Evolutionary conservation across 2,329 filamentous ascomycete species (phyloP).

Genomic region (Aspergillus sp.): DNA sequence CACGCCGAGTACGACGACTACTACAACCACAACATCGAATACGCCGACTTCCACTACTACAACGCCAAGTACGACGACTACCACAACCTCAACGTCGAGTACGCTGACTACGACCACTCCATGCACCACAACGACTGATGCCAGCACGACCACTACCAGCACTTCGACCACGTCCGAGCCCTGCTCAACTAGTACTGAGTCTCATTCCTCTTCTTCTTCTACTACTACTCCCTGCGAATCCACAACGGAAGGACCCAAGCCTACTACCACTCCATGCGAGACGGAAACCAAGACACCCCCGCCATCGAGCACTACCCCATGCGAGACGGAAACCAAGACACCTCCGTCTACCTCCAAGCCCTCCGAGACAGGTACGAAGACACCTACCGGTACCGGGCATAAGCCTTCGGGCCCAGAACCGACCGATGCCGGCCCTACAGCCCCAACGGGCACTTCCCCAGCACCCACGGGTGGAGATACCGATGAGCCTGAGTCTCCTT

Average conservation of each 20-base stretch:
- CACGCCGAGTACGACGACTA: not conserved
- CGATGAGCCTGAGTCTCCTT: conserved; percentile 2
- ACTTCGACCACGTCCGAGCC: not conserved
- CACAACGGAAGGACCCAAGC: not conserved
- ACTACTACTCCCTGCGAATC: not conserved
- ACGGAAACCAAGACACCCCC: not conserved
- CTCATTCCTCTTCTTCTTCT: not conserved
- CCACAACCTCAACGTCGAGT: not conserved
- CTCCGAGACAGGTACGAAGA: conserved; percentile 4
- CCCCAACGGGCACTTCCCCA: not conserved
- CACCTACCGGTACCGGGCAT: not conserved
- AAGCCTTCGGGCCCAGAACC: not conserved
- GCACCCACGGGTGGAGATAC: conserved; percentile 1
- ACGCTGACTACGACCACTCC: not conserved
- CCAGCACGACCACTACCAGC: not conserved
- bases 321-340: not conserved
- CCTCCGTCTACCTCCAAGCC: not conserved
- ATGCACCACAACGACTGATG: not conserved
- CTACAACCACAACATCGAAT: not conserved
- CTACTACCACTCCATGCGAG: not conserved
- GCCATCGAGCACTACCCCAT: not conserved
- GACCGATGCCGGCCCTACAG: not conserved
- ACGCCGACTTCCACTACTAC: not conserved
- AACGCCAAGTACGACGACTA: not conserved
- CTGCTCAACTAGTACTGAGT: not conserved